Base-by-base conservation (phyloP, 2,329 filamentous ascomycete species). In the Fusarium sulawesiense region DNA sequence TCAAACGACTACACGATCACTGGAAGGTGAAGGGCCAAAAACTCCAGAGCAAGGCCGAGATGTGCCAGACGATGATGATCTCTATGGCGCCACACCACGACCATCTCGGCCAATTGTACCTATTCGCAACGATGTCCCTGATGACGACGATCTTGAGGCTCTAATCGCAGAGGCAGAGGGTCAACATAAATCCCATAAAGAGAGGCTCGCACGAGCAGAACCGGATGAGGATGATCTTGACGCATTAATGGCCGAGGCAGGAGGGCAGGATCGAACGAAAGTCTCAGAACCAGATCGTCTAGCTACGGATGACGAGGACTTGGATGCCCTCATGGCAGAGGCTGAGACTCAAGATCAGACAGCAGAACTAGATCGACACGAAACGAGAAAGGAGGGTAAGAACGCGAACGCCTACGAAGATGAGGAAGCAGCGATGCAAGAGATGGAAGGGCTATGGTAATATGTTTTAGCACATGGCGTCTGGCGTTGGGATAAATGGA, bases 391-490 rank as follows among this genome's bases (percentile, higher is more conserved):
- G 40, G 40, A 54, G 47, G 44, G 16, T 7, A 37, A 47, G 34
- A 57, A 14, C 10, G 18, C 30, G n/a, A 77, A 84, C 37, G 78
- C 82, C 25, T 89, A 87, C 76, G 86, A 84, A 2, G 89, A 90
- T 56, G 89, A 91, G 16, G 88, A 91, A 78, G 90, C 89, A 64
- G 89, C 86, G 1, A 90, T 93, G 88, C 88, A 86, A 40, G 88
- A 88, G 68, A 87, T 89, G 85, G 86, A 86, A 42, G 86, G 83
- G 0, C 66, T 87, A 25, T 88, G 84, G 85, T 86, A 65, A 23
- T 21, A 11, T 27, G 6, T 11, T 8, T 11, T 13, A 9, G 18
- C 11, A 14, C 25, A 45, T 9, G 48, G 60, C 53, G 65, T 67
- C 13, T 2, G 60, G 59, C 21, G 42, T 66, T 56, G 5, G 10